These are phyloP conservation scores for Geotrichum australiense DNA, from an alignment of 1,139 yeast species.

Conservation along the genomic window DNA sequence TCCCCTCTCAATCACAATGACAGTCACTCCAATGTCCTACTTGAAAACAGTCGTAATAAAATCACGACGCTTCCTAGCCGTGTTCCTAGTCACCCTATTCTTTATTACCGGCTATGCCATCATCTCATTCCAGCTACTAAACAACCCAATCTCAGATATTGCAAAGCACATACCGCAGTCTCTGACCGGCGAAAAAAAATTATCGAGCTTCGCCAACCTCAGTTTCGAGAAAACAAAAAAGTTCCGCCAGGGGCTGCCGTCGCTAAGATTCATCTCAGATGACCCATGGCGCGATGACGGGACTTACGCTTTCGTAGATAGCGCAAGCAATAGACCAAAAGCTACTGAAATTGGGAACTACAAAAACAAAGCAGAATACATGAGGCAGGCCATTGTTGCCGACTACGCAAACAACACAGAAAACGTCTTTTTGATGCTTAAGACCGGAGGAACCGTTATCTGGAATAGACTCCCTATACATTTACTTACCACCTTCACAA, in stretches of 20 bases:
- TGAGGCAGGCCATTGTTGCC: slow-evolving; percentile 25
- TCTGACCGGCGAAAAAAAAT: too few relatives aligned
- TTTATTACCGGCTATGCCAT: too few relatives aligned
- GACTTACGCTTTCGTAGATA: slow-evolving; percentile 3
- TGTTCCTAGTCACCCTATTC: too few relatives aligned
- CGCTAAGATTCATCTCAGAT: slow-evolving; percentile 10
- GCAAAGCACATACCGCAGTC: too few relatives aligned
- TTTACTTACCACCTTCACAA: slow-evolving; percentile 32
- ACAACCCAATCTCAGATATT: too few relatives aligned
- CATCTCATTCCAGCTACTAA: too few relatives aligned
- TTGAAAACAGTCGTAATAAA: too few relatives aligned
- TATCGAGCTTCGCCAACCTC: too few relatives aligned
- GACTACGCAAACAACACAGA: slow-evolving; percentile 26
- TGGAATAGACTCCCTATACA: slow-evolving; percentile 37
- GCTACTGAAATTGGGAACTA: slow-evolving; percentile 6
- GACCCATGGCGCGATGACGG: slow-evolving; percentile 18
- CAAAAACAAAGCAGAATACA: slow-evolving; percentile 18
- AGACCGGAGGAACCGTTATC: slow-evolving; percentile 35
- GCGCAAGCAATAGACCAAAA: slow-evolving; percentile 12
- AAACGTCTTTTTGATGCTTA: slow-evolving; percentile 32
- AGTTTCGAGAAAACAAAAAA: too few relatives aligned
- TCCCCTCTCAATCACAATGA: too few relatives aligned
- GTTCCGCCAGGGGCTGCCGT: slow-evolving; percentile 9
- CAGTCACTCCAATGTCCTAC: too few relatives aligned
- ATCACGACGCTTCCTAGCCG: too few relatives aligned